Evolutionary conservation across 495 filamentous ascomycete species (phyloP).

Genomic region (Friedmanniomyces simplex): DNA sequence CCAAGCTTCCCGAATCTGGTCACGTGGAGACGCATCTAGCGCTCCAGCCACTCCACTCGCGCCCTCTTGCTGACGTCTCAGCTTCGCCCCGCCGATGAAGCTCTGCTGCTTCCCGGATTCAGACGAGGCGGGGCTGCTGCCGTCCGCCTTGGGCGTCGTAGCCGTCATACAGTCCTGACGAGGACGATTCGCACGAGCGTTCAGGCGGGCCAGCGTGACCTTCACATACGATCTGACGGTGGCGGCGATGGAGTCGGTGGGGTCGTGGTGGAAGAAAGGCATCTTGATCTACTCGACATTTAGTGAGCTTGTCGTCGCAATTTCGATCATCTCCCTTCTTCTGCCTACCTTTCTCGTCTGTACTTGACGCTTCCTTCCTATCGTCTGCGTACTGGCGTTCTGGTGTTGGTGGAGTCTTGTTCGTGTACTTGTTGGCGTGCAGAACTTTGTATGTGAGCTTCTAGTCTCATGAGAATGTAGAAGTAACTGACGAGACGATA

Average conservation of each 20-base stretch:
- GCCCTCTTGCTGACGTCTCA: too few species aligned
- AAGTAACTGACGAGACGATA: too few species aligned
- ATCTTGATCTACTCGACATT: neutral
- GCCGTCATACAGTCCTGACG: too few species aligned
- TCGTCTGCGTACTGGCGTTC: neutral
- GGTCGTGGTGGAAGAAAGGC: neutral
- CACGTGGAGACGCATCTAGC: too few species aligned
- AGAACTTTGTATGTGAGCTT: neutral
- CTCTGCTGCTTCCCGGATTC: too few species aligned
- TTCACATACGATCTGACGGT: neutral
- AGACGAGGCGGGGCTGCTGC: too few species aligned
- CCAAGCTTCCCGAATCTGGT: too few species aligned
- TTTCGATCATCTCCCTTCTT: neutral
- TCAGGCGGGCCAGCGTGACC: neutral
- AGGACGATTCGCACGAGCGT: neutral
- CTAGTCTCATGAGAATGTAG: too few species aligned
- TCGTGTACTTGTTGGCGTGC: neutral
- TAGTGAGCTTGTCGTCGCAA: neutral
- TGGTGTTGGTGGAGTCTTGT: neutral
- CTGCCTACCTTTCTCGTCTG: neutral
- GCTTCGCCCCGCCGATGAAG: too few species aligned
- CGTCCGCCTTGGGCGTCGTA: too few species aligned
- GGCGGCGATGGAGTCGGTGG: neutral
- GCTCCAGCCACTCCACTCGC: too few species aligned
- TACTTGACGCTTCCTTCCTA: neutral